These are phyloP conservation scores for Harringtonia lauricola DNA, from an alignment of 2,329 filamentous ascomycete genomes.

Conservation along the genomic window DNA sequence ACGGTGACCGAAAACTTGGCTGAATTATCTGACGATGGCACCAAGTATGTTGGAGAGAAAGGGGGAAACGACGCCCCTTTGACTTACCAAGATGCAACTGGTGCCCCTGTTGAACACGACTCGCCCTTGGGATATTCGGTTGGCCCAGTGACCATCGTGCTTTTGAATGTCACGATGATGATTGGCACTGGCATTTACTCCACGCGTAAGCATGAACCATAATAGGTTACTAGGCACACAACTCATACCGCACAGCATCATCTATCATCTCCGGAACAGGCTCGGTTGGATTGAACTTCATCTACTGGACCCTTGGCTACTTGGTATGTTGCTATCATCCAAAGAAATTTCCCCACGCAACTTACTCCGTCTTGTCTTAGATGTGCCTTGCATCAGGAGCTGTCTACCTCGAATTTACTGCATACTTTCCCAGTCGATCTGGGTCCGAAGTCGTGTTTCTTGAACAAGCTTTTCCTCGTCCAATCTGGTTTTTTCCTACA, in stretches of 20 bases:
- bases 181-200: slow-evolving; percentile 53
- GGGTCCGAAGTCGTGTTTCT: slow-evolving; percentile 58
- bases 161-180: slow-evolving; percentile 51
- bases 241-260: slow-evolving; percentile 28
- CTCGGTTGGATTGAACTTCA: slow-evolving; percentile 48
- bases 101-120: slow-evolving; percentile 46
- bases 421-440: slow-evolving; percentile 56
- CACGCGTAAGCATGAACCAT: slow-evolving; percentile 37
- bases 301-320: slow-evolving; percentile 56
- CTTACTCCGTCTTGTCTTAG: not conserved
- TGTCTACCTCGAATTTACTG: slow-evolving; percentile 52
- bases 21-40: slow-evolving; percentile 4
- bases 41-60: slow-evolving; percentile 8
- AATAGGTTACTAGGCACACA: not conserved
- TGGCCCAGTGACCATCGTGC: slow-evolving; percentile 41
- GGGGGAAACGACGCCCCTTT: slow-evolving; percentile 13
- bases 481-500: slow-evolving; percentile 52
- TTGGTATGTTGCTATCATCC: slow-evolving; percentile 32
- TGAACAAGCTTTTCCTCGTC: slow-evolving; percentile 55
- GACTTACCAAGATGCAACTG: slow-evolving; percentile 40
- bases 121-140: slow-evolving; percentile 53
- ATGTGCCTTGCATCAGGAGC: slow-evolving; percentile 43
- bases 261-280: slow-evolving; percentile 48
- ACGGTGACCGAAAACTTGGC: too few relatives aligned
- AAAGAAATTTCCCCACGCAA: not conserved